Base-by-base conservation (phyloP, 2,329 filamentous ascomycete genomes). In the Fusarium oxysporum region DNA sequence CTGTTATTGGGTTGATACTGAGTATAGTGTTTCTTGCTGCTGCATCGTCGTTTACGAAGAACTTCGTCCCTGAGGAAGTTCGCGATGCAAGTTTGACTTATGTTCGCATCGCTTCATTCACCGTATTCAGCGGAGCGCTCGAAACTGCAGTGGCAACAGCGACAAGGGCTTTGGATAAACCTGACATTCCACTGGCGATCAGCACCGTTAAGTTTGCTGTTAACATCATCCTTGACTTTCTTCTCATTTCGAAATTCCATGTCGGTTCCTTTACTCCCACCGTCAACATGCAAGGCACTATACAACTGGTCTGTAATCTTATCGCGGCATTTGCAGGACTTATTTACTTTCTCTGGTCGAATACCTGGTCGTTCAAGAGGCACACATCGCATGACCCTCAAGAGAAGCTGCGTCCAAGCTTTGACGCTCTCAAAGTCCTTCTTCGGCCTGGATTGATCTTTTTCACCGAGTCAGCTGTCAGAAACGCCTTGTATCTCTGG, bases 401-500 rank as follows among this genome's bases (percentile, higher is more conserved):
- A 41, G 37, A 56, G 21, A 68, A 25, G 5, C 16, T 78, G 2
- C 75, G 69, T 3, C 85, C 87, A 0, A 85, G 78, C 12, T 58
- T 87, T 3, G 72, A 73, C 1, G 83, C 86, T 0, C 81, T 93
- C 1, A 74, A 79, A 3, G 81, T 88, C 0, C 83, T 93, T 3
- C 75, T 86, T 2, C 83, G 84, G 3, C 91, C 92, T 0, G 91
- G 91, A 0, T 59, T 87, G 5, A 82, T 88, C 41, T 91, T 89
- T 0, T 89, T 93, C 43, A 50, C 81, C 11, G 92, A 94, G 76
- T 93, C 91, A 0, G 90, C 89, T 1, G 80, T 93, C 8, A 85
- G 92, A 11, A 94, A 94, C 69, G 85, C 89, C 0, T 83, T 94
- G 0, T 94, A 94, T 67, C 86, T 94, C 0, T 94, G 91, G 92